Base-by-base conservation (phyloP, 2,329 filamentous ascomycete genomes). In the Aspergillus calidoustus region DNA sequence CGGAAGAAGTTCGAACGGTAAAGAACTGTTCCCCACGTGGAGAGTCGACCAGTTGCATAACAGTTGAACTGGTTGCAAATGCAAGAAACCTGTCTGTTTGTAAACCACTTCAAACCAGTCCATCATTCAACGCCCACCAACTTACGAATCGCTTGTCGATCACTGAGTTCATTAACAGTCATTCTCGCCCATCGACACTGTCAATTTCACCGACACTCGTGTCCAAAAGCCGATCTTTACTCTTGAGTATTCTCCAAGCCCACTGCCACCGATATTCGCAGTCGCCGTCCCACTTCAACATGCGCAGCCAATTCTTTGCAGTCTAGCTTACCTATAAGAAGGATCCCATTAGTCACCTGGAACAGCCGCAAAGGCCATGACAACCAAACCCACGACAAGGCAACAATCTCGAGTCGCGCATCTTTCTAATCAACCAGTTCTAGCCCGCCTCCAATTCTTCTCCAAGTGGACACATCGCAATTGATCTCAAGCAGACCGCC, bases 391-490 rank as follows among this genome's bases (percentile, higher is more conserved):
- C 15, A 11, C 15, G 7, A 15, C 34, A 38, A 15, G 15, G 15
- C 34, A 41, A 41, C 34, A 41, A 13, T 15, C 34, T 41, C 34
- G 34, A 41, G 34, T 41, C 34, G 13, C 2, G 23, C 46, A 31
- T 50, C 43, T 56, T 56, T 56, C 53, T 56, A 56, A 56, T 31
- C 53, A 56, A 48, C 17, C 4, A 34, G 7, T 48, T 56, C 53
- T 56, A 56, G 53, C 28, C 31, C 25, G 15, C 17, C 25, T 51
- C 28, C 5, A 31, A 30, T 48, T 48, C 48, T 50, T n/a, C 15
- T 31, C 48, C 25, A 30, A 28, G 13, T 28, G 48, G 48, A 15
- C 34, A 41, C 34, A 50, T 50, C 48, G 28, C 25, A 30, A 50
- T 30, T 25, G 25, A 30, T 50, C 48, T 46, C 43, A 46, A 22